Percentiles rank a stretch among this genome's conserved stretches.
phyloP scores from a whole-genome alignment of 495 filamentous ascomycete genomes.

The Penicillium dipodomyicola region DNA sequence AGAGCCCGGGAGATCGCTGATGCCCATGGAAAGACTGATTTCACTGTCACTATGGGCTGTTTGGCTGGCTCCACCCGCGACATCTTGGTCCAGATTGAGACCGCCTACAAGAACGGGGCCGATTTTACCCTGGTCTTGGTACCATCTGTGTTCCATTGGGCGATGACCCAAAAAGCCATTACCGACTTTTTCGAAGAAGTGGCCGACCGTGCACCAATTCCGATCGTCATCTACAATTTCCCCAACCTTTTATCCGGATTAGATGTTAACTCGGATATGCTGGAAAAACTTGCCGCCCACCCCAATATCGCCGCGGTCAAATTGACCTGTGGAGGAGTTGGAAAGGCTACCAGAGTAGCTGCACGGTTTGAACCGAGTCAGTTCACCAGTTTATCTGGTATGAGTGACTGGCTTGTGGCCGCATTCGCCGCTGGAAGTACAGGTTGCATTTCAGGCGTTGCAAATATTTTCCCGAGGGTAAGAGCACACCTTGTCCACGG shows the following conservation, averaged over 20 bases:
- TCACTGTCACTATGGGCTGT: slow-evolving; percentile 36
- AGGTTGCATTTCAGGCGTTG: slow-evolving; percentile 65
- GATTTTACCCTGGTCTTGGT: slow-evolving; percentile 58
- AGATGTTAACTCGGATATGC: slow-evolving; percentile 57
- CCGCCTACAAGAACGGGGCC: slow-evolving; percentile 34
- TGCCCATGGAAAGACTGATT: slow-evolving; percentile 39
- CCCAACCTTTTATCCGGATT: slow-evolving; percentile 65
- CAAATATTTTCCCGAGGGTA: slow-evolving; percentile 55
- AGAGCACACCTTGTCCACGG: background rate
- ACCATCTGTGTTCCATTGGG: slow-evolving; percentile 57
- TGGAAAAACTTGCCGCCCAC: slow-evolving; percentile 49
- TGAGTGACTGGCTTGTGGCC: slow-evolving; percentile 63
- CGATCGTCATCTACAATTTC: slow-evolving; percentile 66
- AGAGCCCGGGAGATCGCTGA: slow-evolving; percentile 57
- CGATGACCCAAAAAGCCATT: slow-evolving; percentile 54
- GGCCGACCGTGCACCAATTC: slow-evolving; percentile 45
- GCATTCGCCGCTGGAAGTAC: slow-evolving; percentile 48
- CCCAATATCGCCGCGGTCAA: slow-evolving; percentile 60
- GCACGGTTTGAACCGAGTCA: slow-evolving; percentile 47
- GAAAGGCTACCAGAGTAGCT: slow-evolving; percentile 54
- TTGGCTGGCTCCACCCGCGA: slow-evolving; percentile 59
- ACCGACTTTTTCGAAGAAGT: slow-evolving; percentile 57
- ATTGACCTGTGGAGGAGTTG: slow-evolving; percentile 64
- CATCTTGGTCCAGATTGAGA: slow-evolving; percentile 38
- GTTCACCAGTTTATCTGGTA: slow-evolving; percentile 61